Percentiles rank a stretch among this genome's conserved stretches.
Evolutionary conservation across 108 stramenopile genomes (phyloP).

Genomic region (Cyclotella choctawhatcheeana): DNA sequence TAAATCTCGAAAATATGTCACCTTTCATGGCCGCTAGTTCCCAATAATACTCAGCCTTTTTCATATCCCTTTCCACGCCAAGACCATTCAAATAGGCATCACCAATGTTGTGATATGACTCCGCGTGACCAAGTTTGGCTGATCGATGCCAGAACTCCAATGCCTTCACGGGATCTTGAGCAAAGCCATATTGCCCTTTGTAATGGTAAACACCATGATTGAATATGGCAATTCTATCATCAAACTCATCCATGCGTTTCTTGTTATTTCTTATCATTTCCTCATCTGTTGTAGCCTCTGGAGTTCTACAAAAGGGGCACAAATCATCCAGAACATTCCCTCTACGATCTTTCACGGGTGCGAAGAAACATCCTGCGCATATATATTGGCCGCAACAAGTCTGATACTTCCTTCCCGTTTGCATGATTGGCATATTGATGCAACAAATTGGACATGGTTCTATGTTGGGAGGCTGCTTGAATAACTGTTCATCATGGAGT

Average conservation of each 20-base stretch:
- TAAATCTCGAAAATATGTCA: not conserved
- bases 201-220: too few relatives aligned
- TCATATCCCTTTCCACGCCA: too few relatives aligned
- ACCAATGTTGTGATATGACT: not conserved
- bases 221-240: not conserved
- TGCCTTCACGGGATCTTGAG: not conserved
- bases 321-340: not conserved
- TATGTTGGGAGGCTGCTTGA: constrained; percentile 17
- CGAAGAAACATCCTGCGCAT: not conserved
- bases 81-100: too few relatives aligned
- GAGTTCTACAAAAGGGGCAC: constrained; percentile 6
- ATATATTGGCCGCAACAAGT: not conserved
- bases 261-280: not conserved
- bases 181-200: not conserved
- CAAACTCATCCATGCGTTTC: not conserved
- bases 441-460: constrained; percentile 32
- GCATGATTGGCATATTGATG: not conserved
- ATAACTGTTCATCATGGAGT: constrained; percentile 10
- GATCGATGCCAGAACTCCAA: not conserved
- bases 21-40: not conserved
- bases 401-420: not conserved
- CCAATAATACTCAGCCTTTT: not conserved
- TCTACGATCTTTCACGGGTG: not conserved
- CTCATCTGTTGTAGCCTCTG: not conserved
- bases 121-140: not conserved